Evolutionary conservation across 768 basidiomycete genomes (phyloP).

Genomic region (Rhizopogon roseolus): DNA sequence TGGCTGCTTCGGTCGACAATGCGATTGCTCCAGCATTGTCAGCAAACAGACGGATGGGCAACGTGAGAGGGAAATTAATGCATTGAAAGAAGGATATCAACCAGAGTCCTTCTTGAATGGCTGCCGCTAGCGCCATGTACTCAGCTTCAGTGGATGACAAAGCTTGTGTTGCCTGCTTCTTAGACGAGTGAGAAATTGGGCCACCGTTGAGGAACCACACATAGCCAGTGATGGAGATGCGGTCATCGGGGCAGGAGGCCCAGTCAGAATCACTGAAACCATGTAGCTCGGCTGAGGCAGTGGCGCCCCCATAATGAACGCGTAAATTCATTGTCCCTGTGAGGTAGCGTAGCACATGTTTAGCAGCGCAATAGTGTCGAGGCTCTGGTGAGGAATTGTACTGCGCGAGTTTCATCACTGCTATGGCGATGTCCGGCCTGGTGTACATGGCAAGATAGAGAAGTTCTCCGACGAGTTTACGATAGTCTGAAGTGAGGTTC

Average conservation of each 20-base stretch:
- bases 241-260: neutral
- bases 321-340: neutral
- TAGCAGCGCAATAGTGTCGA: no score
- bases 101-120: no score
- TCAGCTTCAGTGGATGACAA: conserved; percentile 17
- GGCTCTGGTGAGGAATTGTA: no score
- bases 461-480: no score
- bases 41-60: neutral
- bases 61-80: neutral
- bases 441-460: no score
- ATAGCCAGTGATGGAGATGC: neutral
- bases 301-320: no score
- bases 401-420: no score
- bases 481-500: no score
- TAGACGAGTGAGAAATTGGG: neutral
- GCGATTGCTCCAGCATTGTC: neutral
- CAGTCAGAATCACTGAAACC: neutral
- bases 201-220: no score
- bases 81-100: neutral
- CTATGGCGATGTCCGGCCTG: no score
- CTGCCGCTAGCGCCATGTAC: no score
- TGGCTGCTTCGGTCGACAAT: neutral
- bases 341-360: conserved; percentile 14
- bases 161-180: conserved; percentile 14
- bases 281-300: neutral